A percentile compares a stretch with the other conserved stretches of the same genome.
Evolutionary conservation across 495 filamentous ascomycete species (phyloP).

Genomic region (Durotheca rogersii): DNA sequence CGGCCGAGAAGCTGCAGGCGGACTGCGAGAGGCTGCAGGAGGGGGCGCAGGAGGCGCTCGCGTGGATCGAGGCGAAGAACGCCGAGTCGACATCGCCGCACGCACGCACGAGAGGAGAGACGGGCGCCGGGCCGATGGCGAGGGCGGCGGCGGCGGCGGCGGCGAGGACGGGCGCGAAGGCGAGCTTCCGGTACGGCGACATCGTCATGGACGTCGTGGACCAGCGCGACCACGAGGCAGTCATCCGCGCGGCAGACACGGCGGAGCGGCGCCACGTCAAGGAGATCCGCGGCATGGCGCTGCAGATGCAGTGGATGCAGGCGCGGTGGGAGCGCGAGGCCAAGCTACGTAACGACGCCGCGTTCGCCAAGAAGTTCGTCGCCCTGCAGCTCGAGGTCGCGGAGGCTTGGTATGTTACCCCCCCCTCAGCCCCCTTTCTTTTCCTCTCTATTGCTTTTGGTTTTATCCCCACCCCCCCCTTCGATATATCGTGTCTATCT

Average conservation of each 20-base stretch:
- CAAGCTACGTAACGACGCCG: conserved; percentile 71
- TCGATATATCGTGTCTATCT: no score
- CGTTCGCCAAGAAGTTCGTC: conserved; percentile 76
- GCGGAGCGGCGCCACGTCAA: conserved; percentile 66
- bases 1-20: conserved; percentile 45
- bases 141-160: conserved; percentile 22
- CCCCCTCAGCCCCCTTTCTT: conserved; percentile 12
- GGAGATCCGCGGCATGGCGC: conserved; percentile 78
- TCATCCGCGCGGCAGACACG: conserved; percentile 52
- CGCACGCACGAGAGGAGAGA: not conserved
- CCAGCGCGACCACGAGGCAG: conserved; percentile 40
- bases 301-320: conserved; percentile 87
- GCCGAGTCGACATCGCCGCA: conserved; percentile 28
- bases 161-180: conserved; percentile 28
- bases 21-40: conserved; percentile 42
- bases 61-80: conserved; percentile 41
- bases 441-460: conserved; percentile 7
- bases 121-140: conserved; percentile 10
- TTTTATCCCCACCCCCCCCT: not conserved
- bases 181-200: conserved; percentile 36
- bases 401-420: conserved; percentile 74
- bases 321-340: conserved; percentile 77
- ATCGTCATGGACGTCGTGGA: conserved; percentile 39
- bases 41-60: conserved; percentile 27
- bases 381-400: conserved; percentile 78